Evolutionary conservation across 2,329 filamentous ascomycete genomes (phyloP).

Genomic region (Rhexocercosporidium sp.): DNA sequence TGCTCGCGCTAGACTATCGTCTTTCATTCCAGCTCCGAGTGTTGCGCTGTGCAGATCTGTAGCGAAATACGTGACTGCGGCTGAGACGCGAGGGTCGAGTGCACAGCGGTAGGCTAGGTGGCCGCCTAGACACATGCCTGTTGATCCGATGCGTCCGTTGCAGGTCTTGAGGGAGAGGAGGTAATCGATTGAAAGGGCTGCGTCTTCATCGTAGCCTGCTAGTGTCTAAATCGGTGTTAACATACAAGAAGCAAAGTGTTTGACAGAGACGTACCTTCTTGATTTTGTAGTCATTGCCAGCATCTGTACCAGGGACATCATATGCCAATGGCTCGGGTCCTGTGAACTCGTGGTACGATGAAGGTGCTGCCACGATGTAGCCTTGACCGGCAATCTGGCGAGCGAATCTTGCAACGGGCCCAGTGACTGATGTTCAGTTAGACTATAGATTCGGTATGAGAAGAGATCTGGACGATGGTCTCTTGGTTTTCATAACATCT

Average conservation of each 20-base stretch:
- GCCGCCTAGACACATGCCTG: slow-evolving; percentile 92
- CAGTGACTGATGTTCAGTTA: slow-evolving; percentile 70
- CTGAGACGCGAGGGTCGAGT: slow-evolving; percentile 77
- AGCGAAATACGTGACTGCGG: slow-evolving; percentile 87
- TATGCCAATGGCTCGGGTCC: slow-evolving; percentile 84
- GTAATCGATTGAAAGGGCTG: slow-evolving; percentile 68
- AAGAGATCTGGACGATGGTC: background rate
- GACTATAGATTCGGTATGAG: background rate
- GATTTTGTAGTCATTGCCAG: slow-evolving; percentile 86
- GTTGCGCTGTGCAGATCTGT: slow-evolving; percentile 86
- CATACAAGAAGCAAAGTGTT: slow-evolving; percentile 4
- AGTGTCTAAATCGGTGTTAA: slow-evolving; percentile 62
- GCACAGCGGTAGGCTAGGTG: slow-evolving; percentile 77
- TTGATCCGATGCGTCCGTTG: slow-evolving; percentile 78
- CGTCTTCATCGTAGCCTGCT: slow-evolving; percentile 84
- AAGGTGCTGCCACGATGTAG: slow-evolving; percentile 90
- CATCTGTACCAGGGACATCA: slow-evolving; percentile 85
- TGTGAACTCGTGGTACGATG: slow-evolving; percentile 92
- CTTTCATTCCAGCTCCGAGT: slow-evolving; percentile 70
- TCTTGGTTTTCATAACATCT: too few relatives aligned
- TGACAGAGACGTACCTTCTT: slow-evolving; percentile 61
- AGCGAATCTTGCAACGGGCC: slow-evolving; percentile 86
- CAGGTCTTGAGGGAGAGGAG: slow-evolving; percentile 77
- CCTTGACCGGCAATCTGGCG: slow-evolving; percentile 91
- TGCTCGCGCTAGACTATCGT: slow-evolving; percentile 63